Evolutionary conservation across 2,329 filamentous ascomycete genomes (phyloP).

Genomic region (Ustilaginoidea virens): DNA sequence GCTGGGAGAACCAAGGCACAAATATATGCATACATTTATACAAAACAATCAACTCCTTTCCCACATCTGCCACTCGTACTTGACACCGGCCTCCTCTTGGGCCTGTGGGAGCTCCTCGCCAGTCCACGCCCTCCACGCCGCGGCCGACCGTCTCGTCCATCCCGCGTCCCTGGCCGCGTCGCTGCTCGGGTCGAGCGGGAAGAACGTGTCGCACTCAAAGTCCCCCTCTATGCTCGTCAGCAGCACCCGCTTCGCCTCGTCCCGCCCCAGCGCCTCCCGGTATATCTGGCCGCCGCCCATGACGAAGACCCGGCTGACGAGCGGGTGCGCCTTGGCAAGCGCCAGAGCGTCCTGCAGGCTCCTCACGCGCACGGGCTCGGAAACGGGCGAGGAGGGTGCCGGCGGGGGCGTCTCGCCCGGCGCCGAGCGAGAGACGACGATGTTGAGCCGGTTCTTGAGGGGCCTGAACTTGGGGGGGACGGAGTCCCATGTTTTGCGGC

Average conservation of each 20-base stretch:
- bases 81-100: constrained; percentile 44
- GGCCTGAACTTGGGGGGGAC: constrained; percentile 70
- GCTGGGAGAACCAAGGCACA: background rate
- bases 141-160: constrained; percentile 39
- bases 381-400: too few species aligned
- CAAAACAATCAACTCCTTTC: constrained; percentile 27
- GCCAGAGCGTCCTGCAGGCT: constrained; percentile 44
- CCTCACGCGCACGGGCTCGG: constrained; percentile 37
- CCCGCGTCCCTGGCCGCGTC: constrained; percentile 15
- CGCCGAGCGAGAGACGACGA: constrained; percentile 53
- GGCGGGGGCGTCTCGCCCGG: constrained; percentile 5
- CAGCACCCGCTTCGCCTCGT: constrained; percentile 45
- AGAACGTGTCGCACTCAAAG: constrained; percentile 64
- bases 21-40: background rate
- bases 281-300: constrained; percentile 90
- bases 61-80: constrained; percentile 64
- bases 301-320: constrained; percentile 53
- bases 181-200: constrained; percentile 42
- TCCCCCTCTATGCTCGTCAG: constrained; percentile 53
- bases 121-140: constrained; percentile 44
- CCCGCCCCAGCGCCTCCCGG: constrained; percentile 45
- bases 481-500: constrained; percentile 89
- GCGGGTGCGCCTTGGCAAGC: constrained; percentile 23
- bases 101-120: constrained; percentile 41
- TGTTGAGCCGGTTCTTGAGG: constrained; percentile 63